Conservation (phyloP, 2,329 filamentous ascomycete genomes). For the Stachybotrys chartarum region DNA sequence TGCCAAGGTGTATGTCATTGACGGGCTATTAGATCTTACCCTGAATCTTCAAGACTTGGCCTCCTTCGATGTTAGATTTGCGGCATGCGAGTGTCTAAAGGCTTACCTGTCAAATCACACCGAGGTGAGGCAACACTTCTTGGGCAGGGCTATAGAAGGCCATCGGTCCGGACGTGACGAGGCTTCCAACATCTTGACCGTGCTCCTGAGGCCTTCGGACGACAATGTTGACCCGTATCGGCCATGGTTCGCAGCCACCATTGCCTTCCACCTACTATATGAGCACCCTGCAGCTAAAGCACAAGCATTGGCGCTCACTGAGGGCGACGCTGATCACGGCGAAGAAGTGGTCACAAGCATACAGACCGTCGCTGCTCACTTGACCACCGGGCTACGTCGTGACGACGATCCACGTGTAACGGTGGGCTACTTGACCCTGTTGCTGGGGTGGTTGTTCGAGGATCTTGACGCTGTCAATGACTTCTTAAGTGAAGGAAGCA, state of each 20-base stretch:
- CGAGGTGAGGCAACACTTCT: conserved; percentile 77
- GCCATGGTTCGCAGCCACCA: conserved; percentile 80
- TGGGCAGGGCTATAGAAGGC: conserved; percentile 82
- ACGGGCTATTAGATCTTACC: conserved; percentile 79
- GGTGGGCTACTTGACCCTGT: conserved; percentile 81
- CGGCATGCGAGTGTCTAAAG: conserved; percentile 84
- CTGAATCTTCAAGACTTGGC: conserved; percentile 60
- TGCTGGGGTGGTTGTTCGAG: conserved; percentile 87
- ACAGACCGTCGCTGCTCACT: conserved; percentile 77
- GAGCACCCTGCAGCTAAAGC: conserved; percentile 75
- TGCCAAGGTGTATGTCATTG: conserved; percentile 77
- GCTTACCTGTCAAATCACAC: conserved; percentile 82
- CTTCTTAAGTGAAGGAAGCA: conserved; percentile 85
- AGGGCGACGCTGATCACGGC: conserved; percentile 81
- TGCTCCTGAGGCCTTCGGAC: conserved; percentile 62
- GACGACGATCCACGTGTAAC: conserved; percentile 72
- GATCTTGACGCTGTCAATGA: conserved; percentile 88
- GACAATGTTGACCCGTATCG: conserved; percentile 72
- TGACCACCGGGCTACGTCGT: conserved; percentile 72
- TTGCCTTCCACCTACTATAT: conserved; percentile 79
- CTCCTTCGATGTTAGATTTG: conserved; percentile 72
- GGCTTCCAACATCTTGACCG: conserved; percentile 81
- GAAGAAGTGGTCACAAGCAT: conserved; percentile 95
- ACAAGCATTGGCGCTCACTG: conserved; percentile 72
- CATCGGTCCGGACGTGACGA: conserved; percentile 72